Evolutionary conservation across 2,329 filamentous ascomycete genomes (phyloP).

Genomic region (Xylaria sp.): DNA sequence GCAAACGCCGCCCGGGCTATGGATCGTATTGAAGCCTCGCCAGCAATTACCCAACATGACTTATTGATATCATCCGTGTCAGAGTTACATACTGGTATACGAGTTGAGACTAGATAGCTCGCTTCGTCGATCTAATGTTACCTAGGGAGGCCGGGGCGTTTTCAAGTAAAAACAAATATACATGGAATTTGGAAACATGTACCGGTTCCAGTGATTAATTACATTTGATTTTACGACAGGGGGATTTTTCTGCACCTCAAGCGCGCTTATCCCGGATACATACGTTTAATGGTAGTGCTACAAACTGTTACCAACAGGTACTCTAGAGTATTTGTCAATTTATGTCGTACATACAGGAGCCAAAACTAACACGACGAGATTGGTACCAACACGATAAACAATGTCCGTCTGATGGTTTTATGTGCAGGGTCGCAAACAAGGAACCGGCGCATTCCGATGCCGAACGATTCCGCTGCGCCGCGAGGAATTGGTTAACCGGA

Average conservation of each 20-base stretch:
- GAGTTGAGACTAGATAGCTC: not conserved
- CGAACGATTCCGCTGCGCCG: conserved; percentile 5
- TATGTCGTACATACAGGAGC: not conserved
- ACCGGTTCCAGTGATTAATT: too few relatives aligned
- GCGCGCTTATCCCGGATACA: not conserved
- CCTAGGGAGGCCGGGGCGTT: too few relatives aligned
- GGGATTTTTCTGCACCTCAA: not conserved
- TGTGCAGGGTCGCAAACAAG: not conserved
- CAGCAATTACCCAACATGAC: not conserved
- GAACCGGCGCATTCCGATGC: conserved; percentile 1
- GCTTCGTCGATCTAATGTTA: not conserved
- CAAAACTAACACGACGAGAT: conserved; percentile 7
- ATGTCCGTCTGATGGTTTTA: not conserved
- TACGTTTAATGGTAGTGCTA: not conserved
- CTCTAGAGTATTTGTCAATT: conserved; percentile 19
- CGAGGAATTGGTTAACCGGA: not conserved
- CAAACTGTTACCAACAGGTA: not conserved
- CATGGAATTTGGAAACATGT: too few relatives aligned
- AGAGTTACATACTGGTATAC: not conserved
- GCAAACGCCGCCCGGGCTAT: conserved; percentile 2
- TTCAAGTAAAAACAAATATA: too few relatives aligned
- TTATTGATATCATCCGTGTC: not conserved
- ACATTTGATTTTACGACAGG: not conserved
- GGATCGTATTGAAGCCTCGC: not conserved
- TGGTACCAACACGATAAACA: not conserved